These are phyloP conservation scores for Aurantiochytrium sp. DNA, from an alignment of 108 stramenopile genomes.

Conservation along the genomic window DNA sequence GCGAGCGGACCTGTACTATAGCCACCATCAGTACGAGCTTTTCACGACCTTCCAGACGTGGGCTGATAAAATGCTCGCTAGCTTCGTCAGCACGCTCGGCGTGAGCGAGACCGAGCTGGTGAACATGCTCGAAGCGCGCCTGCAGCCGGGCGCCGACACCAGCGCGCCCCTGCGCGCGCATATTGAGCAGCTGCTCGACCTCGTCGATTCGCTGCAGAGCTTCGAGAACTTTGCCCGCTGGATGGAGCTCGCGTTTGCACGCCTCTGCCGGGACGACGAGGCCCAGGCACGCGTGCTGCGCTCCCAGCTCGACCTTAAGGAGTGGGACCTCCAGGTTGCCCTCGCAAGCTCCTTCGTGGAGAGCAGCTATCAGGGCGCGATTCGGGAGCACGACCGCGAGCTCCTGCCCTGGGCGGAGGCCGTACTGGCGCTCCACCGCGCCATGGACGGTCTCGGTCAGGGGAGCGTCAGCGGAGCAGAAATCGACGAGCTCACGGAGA, in stretches of 20 bases:
- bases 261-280: background rate
- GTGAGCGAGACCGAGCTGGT: background rate
- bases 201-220: background rate
- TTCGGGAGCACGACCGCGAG: background rate
- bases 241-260: background rate
- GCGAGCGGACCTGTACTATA: background rate
- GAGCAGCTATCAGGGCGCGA: background rate
- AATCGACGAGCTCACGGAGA: background rate
- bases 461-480: background rate
- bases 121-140: background rate
- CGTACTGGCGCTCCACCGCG: background rate
- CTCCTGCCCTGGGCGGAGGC: constrained; percentile 9
- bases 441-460: background rate
- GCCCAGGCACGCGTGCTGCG: background rate
- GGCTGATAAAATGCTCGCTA: background rate
- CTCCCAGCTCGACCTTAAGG: background rate
- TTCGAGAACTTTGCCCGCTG: constrained; percentile 23
- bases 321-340: constrained; percentile 19
- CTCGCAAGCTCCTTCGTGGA: background rate
- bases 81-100: background rate
- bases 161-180: background rate
- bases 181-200: background rate
- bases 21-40: background rate
- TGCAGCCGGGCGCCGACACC: background rate
- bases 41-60: background rate